Conservation (phyloP, 2,329 filamentous ascomycete genomes). For the Stagonosporopsis cucurbitacearum region DNA sequence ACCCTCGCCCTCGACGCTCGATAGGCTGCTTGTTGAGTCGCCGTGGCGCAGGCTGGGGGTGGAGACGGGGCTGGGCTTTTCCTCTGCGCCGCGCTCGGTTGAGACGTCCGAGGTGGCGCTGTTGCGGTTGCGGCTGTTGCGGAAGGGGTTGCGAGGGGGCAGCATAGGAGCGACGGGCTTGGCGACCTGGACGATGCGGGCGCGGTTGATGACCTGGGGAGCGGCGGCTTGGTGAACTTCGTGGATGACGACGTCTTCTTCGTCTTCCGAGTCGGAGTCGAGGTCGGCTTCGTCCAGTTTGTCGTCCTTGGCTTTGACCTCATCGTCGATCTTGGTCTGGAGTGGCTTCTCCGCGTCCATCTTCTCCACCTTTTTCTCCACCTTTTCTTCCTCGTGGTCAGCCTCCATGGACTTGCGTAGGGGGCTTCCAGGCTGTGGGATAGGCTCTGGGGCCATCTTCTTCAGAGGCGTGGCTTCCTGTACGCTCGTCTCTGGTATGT, state of each 20-base stretch:
- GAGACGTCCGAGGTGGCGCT: constrained; percentile 43
- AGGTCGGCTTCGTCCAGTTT: constrained; percentile 54
- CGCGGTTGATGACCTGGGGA: constrained; percentile 74
- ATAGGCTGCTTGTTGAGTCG: constrained; percentile 44
- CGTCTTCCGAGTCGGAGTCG: constrained; percentile 55
- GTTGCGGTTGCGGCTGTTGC: constrained; percentile 49
- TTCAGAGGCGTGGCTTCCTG: constrained; percentile 26
- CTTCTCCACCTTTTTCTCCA: constrained; percentile 53
- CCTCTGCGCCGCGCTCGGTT: constrained; percentile 35
- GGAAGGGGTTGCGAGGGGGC: constrained; percentile 75
- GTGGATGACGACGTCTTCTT: constrained; percentile 65
- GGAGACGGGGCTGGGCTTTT: constrained; percentile 40
- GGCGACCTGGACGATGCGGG: constrained; percentile 82
- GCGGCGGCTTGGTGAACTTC: constrained; percentile 69
- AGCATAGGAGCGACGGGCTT: constrained; percentile 80
- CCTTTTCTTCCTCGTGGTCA: constrained; percentile 53
- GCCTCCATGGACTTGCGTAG: constrained; percentile 28
- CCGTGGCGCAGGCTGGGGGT: constrained; percentile 46
- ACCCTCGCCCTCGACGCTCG: constrained; percentile 40
- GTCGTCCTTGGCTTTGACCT: constrained; percentile 46
- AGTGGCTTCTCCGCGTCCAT: constrained; percentile 30
- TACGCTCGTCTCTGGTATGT: constrained; percentile 45
- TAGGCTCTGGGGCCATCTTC: neutral
- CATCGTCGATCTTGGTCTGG: neutral
- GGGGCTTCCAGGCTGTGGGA: constrained; percentile 17